These are phyloP conservation scores for Hippophae tibetana DNA, from an alignment of 306 rosid genomes.

Conservation along the genomic window DNA sequence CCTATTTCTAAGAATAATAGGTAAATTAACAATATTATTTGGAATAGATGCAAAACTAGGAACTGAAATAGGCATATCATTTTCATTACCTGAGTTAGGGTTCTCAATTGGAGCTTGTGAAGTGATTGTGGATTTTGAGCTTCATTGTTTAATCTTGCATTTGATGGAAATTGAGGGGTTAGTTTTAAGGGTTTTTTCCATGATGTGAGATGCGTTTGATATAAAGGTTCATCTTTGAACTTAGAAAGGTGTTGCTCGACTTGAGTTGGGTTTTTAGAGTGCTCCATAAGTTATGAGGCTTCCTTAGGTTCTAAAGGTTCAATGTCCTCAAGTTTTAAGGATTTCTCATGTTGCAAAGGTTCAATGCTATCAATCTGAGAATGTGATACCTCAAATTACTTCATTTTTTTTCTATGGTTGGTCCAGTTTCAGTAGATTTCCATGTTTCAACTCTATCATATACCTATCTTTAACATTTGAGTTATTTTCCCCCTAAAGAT, in stretches of 20 bases:
- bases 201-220: no score
- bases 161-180: background rate
- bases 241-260: no score
- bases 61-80: background rate
- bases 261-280: no score
- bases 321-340: no score
- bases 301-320: no score
- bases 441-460: background rate
- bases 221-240: no score
- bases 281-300: no score
- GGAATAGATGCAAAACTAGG: background rate
- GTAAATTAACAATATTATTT: background rate
- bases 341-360: no score
- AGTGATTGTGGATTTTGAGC: background rate
- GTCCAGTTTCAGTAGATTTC: no score
- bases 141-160: background rate
- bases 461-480: background rate
- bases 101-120: background rate
- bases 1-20: background rate
- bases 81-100: background rate
- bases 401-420: no score
- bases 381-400: background rate
- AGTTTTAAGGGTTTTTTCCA: no score
- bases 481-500: conserved; percentile 2
- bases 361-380: background rate